Base-by-base conservation (phyloP, 257 asterid species). In the Solanum stenotomum region DNA sequence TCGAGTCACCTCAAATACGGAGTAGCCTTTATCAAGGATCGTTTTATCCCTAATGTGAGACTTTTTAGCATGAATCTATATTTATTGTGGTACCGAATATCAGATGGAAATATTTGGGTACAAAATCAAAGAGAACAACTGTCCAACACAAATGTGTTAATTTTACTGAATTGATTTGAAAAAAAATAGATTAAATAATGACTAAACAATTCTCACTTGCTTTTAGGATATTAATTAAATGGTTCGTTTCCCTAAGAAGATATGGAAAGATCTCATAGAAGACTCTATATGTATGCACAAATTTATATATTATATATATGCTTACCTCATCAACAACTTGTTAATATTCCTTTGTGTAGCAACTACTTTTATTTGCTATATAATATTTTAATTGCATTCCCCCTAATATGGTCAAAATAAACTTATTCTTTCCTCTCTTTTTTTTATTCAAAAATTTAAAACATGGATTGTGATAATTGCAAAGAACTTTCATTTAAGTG, bases 351-450 rank as follows among this genome's bases (percentile, higher is more conserved):
- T 38, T 13, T 37, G 31, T 11, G 5, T 37, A 76, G 20, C 6
- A 38, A 77, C 23, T n/a, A n/a, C 59, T 6, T 20, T 77, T 9
- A 63, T 63, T 63, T 63, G 12, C 84, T 25, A 15, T 42, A 79
- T 42, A 79, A 49, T 40, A 37, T 56, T 84, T 88, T 88, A 42
- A 90, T 88, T 85, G 87, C 90, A 52, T 85, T 89, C 78, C 90
- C 75, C 87, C 37, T 85, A 89, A 87, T 85, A 84, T 89, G 91
- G 96, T 92, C 96, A 93, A 93, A 95, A 91, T 92, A 86, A 63
- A 87, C 86, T 44, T 38, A 40, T 84, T 86, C 70, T 29, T 81
- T 49, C 46, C n/a, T n/a, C 44, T 52, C 46, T 52, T 52, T 44
- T 72, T 52, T 86, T 56, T 70, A 25, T 79, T 15, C 9, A 46